These are phyloP conservation scores for Kregervanrija pseudodelftensis DNA, from an alignment of 805 yeast genomes.

Conservation along the genomic window DNA sequence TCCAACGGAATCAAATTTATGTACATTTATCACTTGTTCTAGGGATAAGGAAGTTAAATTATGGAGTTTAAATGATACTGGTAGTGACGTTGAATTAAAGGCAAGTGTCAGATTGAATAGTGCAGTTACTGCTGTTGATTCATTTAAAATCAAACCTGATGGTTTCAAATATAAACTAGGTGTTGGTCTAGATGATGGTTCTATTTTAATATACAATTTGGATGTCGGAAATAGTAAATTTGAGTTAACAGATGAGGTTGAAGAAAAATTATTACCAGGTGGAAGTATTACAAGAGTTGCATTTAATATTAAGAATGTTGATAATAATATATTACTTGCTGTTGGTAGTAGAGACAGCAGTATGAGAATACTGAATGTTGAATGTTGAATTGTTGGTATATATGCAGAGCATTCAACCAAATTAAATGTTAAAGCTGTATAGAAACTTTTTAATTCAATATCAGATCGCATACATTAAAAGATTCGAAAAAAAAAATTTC, in stretches of 20 bases:
- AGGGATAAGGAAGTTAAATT: slow-evolving; percentile 73
- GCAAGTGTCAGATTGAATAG: slow-evolving; percentile 37
- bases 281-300: slow-evolving; percentile 54
- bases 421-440: no score
- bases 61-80: slow-evolving; percentile 39
- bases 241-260: slow-evolving; percentile 27
- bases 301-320: slow-evolving; percentile 37
- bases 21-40: slow-evolving; percentile 72
- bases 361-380: slow-evolving; percentile 29
- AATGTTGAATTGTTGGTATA: neutral
- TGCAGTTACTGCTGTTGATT: slow-evolving; percentile 66
- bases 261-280: slow-evolving; percentile 44
- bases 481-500: no score
- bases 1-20: slow-evolving; percentile 35
- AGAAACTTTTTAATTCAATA: no score
- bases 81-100: slow-evolving; percentile 26
- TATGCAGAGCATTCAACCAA: neutral
- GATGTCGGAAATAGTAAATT: slow-evolving; percentile 22
- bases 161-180: slow-evolving; percentile 36
- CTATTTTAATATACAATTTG: slow-evolving; percentile 38
- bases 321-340: slow-evolving; percentile 36
- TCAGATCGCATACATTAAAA: no score
- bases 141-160: slow-evolving; percentile 28
- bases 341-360: slow-evolving; percentile 65
- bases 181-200: slow-evolving; percentile 69